Evolutionary conservation across 208 protist genomes (phyloP).

Genomic region (Acanthamoeba triangularis): DNA sequence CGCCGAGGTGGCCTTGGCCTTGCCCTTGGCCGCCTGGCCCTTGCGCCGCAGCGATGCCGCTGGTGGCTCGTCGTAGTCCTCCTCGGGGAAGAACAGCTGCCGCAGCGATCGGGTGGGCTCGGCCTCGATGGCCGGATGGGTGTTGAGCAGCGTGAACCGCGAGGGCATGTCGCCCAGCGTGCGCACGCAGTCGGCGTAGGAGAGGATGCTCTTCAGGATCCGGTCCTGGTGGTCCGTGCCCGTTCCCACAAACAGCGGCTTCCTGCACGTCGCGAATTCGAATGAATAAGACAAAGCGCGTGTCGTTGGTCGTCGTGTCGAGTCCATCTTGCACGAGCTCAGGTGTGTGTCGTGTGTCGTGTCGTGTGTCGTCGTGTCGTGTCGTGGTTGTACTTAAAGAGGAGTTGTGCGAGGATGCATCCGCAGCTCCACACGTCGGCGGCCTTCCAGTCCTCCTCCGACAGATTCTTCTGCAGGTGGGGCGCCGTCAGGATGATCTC

Average conservation of each 20-base stretch:
- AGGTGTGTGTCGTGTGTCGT: not conserved
- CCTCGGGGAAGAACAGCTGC: not conserved
- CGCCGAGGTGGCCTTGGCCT: not conserved
- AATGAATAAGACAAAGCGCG: not conserved
- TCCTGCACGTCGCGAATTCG: not conserved
- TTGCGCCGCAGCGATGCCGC: not conserved
- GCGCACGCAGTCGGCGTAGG: not conserved
- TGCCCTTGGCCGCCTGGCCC: not conserved
- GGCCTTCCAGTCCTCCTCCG: conserved; percentile 57
- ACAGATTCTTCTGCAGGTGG: conserved; percentile 33
- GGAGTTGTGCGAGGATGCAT: conserved; percentile 38
- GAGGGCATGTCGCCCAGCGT: conserved; percentile 58
- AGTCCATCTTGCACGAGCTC: no score
- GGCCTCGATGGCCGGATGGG: conserved; percentile 4
- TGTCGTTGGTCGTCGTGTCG: no score
- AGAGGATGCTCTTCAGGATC: conserved; percentile 65
- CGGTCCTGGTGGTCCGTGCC: conserved; percentile 30
- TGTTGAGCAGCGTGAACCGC: conserved; percentile 50
- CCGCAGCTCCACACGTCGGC: conserved; percentile 70
- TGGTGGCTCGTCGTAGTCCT: not conserved
- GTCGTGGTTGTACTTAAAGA: conserved; percentile 20
- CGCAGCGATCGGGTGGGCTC: conserved; percentile 28
- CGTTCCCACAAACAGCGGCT: conserved; percentile 41
- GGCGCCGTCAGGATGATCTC: conserved; percentile 61
- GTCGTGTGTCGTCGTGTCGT: not conserved